These are phyloP conservation scores for Pelargonium cotyledonis DNA, from an alignment of 441 rosid species.

Conservation along the genomic window DNA sequence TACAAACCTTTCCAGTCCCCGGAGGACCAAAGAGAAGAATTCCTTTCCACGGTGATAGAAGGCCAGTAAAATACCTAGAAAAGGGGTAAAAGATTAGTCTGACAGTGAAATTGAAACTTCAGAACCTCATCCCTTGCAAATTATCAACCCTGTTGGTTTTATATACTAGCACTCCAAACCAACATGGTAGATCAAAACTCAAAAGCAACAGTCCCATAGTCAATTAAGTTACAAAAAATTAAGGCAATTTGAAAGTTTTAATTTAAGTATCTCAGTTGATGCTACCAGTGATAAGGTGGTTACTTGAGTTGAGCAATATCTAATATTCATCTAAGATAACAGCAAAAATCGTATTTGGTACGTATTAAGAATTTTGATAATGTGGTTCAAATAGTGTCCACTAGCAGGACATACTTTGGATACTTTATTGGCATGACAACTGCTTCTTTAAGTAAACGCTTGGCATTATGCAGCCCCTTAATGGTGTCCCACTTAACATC, in stretches of 20 bases:
- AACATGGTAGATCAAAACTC: no score
- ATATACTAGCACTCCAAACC: no score
- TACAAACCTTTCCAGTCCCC: constrained; percentile 87
- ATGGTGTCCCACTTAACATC: constrained; percentile 93
- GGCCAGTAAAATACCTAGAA: constrained; percentile 82
- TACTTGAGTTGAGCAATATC: not conserved
- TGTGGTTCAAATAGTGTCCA: not conserved
- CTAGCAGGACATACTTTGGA: constrained; percentile 57
- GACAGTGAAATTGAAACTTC: not conserved
- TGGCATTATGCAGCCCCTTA: constrained; percentile 81
- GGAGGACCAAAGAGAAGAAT: constrained; percentile 98
- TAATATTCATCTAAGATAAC: not conserved
- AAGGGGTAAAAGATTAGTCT: not conserved
- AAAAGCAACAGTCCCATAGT: not conserved
- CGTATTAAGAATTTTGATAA: not conserved
- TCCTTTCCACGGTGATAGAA: constrained; percentile 95
- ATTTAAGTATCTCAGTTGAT: no score
- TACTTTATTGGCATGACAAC: constrained; percentile 98
- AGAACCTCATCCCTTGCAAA: not conserved
- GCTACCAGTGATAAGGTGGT: no score
- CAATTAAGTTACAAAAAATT: not conserved
- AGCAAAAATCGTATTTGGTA: not conserved
- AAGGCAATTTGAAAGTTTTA: not conserved
- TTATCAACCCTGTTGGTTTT: no score
- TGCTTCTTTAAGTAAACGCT: constrained; percentile 84